Conservation (phyloP, 129 eudicot genomes). For the Pittosporum tobira region DNA sequence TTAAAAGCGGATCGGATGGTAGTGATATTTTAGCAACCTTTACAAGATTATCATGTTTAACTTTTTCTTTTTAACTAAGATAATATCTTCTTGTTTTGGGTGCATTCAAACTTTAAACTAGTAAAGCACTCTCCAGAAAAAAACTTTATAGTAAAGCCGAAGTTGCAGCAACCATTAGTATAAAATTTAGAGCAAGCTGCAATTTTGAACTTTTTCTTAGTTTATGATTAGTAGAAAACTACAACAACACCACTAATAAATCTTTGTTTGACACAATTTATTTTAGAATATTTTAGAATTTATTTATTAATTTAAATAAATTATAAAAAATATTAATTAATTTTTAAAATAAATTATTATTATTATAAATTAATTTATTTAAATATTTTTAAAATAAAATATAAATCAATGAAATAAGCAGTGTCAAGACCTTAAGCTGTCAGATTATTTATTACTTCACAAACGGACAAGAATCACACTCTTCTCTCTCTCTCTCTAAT, state of each 20-base stretch:
- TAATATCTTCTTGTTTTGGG: constrained; percentile 8
- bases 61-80: constrained; percentile 10
- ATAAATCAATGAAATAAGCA: no score
- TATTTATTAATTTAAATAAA: no score
- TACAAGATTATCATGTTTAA: background rate
- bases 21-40: constrained; percentile 1
- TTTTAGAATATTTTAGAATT: no score
- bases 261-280: no score
- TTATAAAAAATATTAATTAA: no score
- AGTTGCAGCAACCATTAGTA: background rate
- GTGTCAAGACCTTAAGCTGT: background rate
- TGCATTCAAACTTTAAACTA: background rate
- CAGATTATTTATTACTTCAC: background rate
- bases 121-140: background rate
- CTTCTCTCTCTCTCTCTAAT: background rate
- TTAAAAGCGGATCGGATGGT: background rate
- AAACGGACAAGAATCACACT: no score
- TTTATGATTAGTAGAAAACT: background rate
- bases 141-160: background rate
- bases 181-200: background rate
- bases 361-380: no score
- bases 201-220: no score
- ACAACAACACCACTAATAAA: background rate
- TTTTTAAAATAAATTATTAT: no score
- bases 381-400: no score